Evolutionary conservation across 1,284 basidiomycete species (phyloP), one percentile per base, ranked within the genome.

Genomic region (Ceratorhiza oryzae-sativae): DNA sequence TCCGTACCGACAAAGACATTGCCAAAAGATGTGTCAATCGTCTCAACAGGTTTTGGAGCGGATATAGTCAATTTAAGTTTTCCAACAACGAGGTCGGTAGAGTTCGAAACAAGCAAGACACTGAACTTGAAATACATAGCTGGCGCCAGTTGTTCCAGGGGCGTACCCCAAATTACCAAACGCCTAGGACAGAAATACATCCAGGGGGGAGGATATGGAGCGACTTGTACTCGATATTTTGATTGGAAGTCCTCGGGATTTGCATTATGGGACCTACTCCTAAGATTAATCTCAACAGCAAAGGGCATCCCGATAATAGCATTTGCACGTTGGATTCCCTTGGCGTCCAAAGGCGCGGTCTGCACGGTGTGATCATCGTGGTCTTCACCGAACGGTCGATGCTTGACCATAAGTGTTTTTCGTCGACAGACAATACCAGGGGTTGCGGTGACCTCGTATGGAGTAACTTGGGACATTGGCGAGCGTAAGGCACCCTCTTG

Each of bases 141-240:
- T 51, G n/a, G 25, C 13, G 48, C 25, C 23, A 67, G 49, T 42
- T 41, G 23, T 20, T 67, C 63, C 2, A 39, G 20, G 18, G 49
- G 48, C 4, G 51, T 55, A 15, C 63, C 63, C 63, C 63, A 67
- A 30, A 67, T 25, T 36, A 67, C 25, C 51, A 67, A 27, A 18
- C 25, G 39, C 5, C 45, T 39, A 15, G 63, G 51, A 30, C 63
- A 55, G 20, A 67, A 67, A 10, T 45, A 51, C 32, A 67, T 53
- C 63, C 63, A 67, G 4, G 32, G 15, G 15, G 63, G 63, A 9
- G 63, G 23, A 39, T 32, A 56, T 20, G 51, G 63, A 3, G 25
- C 41, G 18, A 61, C 30, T 10, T 61, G 59, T n/a, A 48, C 59
- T 46, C 27, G 59, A n/a, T 61, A 61, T n/a, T n/a, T 25, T 9